Evolutionary conservation across 2,329 filamentous ascomycete species (phyloP), one percentile per base, ranked within the genome.

Genomic region (Hypoxylon sp.): DNA sequence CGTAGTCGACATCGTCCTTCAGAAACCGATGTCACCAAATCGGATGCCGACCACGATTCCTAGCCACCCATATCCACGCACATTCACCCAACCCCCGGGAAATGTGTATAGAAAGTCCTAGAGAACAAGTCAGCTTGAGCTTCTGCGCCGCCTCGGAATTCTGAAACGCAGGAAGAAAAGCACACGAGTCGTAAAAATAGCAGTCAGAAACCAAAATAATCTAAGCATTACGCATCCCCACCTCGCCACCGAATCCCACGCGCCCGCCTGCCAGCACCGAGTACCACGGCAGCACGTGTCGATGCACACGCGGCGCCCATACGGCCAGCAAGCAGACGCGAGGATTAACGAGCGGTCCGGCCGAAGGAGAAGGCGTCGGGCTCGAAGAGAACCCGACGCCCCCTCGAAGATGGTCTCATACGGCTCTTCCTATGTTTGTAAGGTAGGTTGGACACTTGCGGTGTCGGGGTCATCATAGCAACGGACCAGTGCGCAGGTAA

Each of bases 141-240:
- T 25, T 56, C 14, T 32, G 17, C 19, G 41, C 14, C 23, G 2
- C 43, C 32, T 41, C n/a, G 25, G 13, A 11, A 17, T 13, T 23
- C 5, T 3, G 2, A 2, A 62, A 32, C 30, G 23, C 19, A 28
- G 11, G n/a, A 32, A 62, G 60, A 50, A 23, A 58, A 61, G 43
- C 57, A 63, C 57, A 52, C 56, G 30, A 19, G 48, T 34, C 36
- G 25, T 46, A 32, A 56, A 56, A 48, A 52, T 23, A 49, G 63
- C 55, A 56, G 60, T 75, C 74, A 75, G 74, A 75, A 75, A 75
- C 74, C 73, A 74, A 55, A 58, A 50, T 69, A 62, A 58, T 76
- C 64, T 78, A 79, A 79, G 77, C 77, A 79, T 57, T 60, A 78
- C 77, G 63, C 73, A 75, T 73, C 77, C 75, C 75, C 77, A 75